Percentiles rank a stretch among this genome's conserved stretches.
These are phyloP conservation scores for Ophiocordyceps unilateralis DNA, from an alignment of 2,329 filamentous ascomycete genomes.

Conservation along the genomic window DNA sequence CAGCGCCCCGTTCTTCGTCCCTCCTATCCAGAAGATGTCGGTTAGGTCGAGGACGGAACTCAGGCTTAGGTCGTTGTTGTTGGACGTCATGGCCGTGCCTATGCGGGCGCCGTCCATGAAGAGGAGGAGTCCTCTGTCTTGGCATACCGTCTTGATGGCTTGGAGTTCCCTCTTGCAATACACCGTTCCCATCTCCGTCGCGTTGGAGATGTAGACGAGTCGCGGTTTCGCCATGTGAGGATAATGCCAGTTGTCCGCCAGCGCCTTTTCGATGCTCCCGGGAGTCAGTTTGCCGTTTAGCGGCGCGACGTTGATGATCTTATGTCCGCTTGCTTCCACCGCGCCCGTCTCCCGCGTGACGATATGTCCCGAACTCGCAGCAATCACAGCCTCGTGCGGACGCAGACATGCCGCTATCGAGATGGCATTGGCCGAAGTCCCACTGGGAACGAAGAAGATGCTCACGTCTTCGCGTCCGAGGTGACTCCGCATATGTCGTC, in stretches of 20 bases:
- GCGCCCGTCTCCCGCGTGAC: slow-evolving; percentile 31
- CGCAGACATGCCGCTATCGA: slow-evolving; percentile 32
- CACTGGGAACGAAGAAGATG: slow-evolving; percentile 33
- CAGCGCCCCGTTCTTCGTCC: slow-evolving; percentile 32
- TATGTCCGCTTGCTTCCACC: slow-evolving; percentile 32
- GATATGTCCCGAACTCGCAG: slow-evolving; percentile 30
- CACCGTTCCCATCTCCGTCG: slow-evolving; percentile 30
- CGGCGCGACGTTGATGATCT: slow-evolving; percentile 29
- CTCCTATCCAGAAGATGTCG: slow-evolving; percentile 37
- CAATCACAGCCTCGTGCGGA: slow-evolving; percentile 33
- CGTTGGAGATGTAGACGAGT: slow-evolving; percentile 34
- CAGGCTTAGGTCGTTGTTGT: slow-evolving; percentile 20
- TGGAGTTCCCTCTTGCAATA: slow-evolving; percentile 25
- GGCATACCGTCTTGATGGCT: slow-evolving; percentile 24
- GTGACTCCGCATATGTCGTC: slow-evolving; percentile 21
- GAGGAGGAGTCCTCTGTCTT: slow-evolving; percentile 21
- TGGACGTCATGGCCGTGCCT: slow-evolving; percentile 23
- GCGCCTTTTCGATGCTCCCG: slow-evolving; percentile 19
- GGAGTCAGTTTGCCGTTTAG: slow-evolving; percentile 30
- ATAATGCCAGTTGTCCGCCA: slow-evolving; percentile 31
- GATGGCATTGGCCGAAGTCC: slow-evolving; percentile 33
- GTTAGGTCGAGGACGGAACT: slow-evolving; percentile 26
- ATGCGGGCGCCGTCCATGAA: slow-evolving; percentile 31
- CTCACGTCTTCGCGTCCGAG: slow-evolving; percentile 21
- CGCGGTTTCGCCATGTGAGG: slow-evolving; percentile 33